Evolutionary conservation across 2,329 filamentous ascomycete genomes (phyloP).

Genomic region (Aureobasidium pullulans): DNA sequence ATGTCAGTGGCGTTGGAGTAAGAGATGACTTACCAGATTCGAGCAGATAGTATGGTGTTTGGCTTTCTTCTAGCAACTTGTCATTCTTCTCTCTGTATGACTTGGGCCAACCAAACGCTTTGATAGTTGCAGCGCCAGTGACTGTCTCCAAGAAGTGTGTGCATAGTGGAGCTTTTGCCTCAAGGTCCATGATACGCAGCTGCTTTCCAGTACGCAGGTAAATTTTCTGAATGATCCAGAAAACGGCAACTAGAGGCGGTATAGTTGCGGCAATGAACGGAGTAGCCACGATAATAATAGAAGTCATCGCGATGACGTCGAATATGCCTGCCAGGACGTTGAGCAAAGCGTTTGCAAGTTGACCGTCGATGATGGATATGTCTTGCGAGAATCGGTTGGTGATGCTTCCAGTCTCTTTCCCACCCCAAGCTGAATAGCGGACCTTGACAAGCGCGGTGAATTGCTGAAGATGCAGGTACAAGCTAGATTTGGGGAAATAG

Average conservation of each 20-base stretch:
- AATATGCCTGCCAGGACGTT: conserved; percentile 13
- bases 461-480: conserved; percentile 16
- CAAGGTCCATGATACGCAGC: conserved; percentile 47
- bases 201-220: conserved; percentile 44
- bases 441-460: conserved; percentile 14
- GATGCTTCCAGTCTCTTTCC: conserved; percentile 13
- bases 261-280: conserved; percentile 34
- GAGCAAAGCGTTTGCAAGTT: conserved; percentile 22
- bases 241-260: conserved; percentile 23
- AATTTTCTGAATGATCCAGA: conserved; percentile 38
- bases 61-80: conserved; percentile 32
- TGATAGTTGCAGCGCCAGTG: conserved; percentile 42
- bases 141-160: conserved; percentile 47
- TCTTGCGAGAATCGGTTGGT: conserved; percentile 43
- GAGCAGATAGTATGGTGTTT: conserved; percentile 40
- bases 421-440: conserved; percentile 12
- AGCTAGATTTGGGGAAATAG: conserved; percentile 14
- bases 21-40: conserved; percentile 22
- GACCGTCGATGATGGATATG: conserved; percentile 39
- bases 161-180: conserved; percentile 44
- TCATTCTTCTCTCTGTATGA: conserved; percentile 32
- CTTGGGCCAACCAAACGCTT: conserved; percentile 43
- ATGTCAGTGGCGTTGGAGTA: background rate
- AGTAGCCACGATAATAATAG: conserved; percentile 30
- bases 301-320: background rate